These are phyloP conservation scores for Chlorophyllum brunneum DNA, from an alignment of 768 basidiomycete genomes.

Conservation along the genomic window DNA sequence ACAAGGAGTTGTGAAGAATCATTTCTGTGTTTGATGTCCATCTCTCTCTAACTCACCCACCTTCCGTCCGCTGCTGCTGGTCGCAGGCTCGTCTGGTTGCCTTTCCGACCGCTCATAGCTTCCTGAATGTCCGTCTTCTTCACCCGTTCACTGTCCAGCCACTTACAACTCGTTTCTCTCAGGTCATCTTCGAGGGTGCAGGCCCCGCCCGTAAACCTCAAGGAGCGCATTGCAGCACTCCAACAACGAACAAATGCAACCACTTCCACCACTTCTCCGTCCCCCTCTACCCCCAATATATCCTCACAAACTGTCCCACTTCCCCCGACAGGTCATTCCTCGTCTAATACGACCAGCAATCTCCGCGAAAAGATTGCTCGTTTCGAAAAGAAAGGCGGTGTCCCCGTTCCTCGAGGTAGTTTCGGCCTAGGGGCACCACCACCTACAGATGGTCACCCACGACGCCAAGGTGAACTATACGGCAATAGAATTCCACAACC, in stretches of 20 bases:
- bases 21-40: too few species aligned
- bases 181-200: constrained; percentile 27
- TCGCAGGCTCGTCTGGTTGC: too few species aligned
- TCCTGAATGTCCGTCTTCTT: background rate
- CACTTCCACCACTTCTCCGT: constrained; percentile 21
- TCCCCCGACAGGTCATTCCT: constrained; percentile 18
- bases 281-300: constrained; percentile 17
- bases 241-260: constrained; percentile 51
- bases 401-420: constrained; percentile 71
- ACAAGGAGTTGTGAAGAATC: too few species aligned
- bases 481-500: constrained; percentile 64
- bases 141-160: background rate
- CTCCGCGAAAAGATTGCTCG: constrained; percentile 71
- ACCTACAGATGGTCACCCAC: constrained; percentile 41
- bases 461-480: constrained; percentile 63
- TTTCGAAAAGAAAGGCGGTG: constrained; percentile 75
- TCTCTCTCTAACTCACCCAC: too few species aligned
- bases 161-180: background rate
- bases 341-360: constrained; percentile 16
- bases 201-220: constrained; percentile 51
- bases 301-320: background rate
- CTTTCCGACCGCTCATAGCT: background rate
- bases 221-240: constrained; percentile 80
- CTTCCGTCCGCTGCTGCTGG: too few species aligned
- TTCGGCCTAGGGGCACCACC: constrained; percentile 68